phyloP scores from a whole-genome alignment of 805 yeast genomes.

The Candida koratica region DNA sequence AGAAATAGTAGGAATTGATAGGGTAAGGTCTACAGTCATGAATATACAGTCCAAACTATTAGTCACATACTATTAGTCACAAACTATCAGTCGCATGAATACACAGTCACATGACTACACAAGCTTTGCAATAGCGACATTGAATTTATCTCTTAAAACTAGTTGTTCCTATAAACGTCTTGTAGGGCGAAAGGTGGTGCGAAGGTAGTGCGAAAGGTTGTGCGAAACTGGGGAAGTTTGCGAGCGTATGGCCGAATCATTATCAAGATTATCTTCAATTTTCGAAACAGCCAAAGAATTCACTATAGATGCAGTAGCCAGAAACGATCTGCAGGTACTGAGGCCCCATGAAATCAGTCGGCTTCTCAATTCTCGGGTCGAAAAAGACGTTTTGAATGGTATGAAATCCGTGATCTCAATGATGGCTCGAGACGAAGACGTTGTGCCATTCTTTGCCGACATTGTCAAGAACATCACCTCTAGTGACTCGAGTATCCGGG shows the following conservation, averaged over 20 bases:
- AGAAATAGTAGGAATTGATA: conserved; percentile 20
- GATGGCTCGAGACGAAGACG: conserved; percentile 40
- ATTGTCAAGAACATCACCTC: conserved; percentile 86
- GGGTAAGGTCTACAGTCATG: too few species aligned
- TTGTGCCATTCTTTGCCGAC: conserved; percentile 62
- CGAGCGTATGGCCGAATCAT: not conserved
- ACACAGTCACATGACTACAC: too few species aligned
- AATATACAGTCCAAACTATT: too few species aligned
- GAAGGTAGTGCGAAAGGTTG: too few species aligned
- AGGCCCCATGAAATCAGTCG: conserved; percentile 64
- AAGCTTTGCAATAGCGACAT: too few species aligned
- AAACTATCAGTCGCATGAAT: too few species aligned
- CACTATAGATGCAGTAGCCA: conserved; percentile 78
- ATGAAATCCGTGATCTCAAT: conserved; percentile 40
- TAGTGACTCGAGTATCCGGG: conserved; percentile 55
- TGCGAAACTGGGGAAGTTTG: too few species aligned
- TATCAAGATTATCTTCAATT: conserved; percentile 58
- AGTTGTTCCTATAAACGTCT: too few species aligned
- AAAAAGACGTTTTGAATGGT: conserved; percentile 46
- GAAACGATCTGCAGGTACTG: conserved; percentile 57
- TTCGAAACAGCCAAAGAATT: conserved; percentile 76
- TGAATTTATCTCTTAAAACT: too few species aligned
- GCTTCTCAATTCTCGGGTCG: conserved; percentile 63
- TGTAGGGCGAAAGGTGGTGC: too few species aligned
- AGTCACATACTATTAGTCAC: too few species aligned